Evolutionary conservation across 2,329 filamentous ascomycete genomes (phyloP).

Genomic region (Fonsecaea monophora): DNA sequence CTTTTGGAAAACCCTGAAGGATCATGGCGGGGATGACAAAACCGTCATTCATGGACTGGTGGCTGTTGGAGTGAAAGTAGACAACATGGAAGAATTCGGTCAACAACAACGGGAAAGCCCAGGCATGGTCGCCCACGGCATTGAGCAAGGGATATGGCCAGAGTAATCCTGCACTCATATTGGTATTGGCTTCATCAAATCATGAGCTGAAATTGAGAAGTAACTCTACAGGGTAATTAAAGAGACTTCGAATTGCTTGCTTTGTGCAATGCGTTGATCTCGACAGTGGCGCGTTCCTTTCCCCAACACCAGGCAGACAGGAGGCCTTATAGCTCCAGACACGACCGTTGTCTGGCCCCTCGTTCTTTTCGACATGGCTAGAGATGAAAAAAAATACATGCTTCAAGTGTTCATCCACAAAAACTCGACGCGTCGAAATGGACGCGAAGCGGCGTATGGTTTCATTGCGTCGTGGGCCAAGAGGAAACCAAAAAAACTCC

Average conservation of each 20-base stretch:
- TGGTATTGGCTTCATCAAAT: conserved; percentile 3
- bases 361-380: background rate
- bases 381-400: background rate
- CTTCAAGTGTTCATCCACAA: background rate
- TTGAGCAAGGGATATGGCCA: background rate
- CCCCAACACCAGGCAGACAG: background rate
- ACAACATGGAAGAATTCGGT: background rate
- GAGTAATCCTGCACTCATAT: background rate
- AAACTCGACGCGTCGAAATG: background rate
- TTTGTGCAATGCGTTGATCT: conserved; percentile 1
- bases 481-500: background rate
- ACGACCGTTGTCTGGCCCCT: background rate
- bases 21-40: background rate
- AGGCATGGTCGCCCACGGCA: background rate
- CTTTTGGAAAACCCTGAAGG: background rate
- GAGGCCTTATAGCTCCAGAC: background rate
- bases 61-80: background rate
- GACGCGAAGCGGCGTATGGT: conserved; percentile 2
- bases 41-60: background rate
- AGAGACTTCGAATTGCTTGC: background rate
- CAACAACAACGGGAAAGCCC: background rate
- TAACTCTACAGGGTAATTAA: conserved; percentile 5
- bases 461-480: background rate
- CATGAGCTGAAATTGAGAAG: background rate
- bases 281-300: background rate